A percentile compares a stretch with the other conserved stretches of the same genome.
These are phyloP conservation scores for Coniferiporia sulphurascens DNA, from an alignment of 1,284 basidiomycete species.

Conservation along the genomic window DNA sequence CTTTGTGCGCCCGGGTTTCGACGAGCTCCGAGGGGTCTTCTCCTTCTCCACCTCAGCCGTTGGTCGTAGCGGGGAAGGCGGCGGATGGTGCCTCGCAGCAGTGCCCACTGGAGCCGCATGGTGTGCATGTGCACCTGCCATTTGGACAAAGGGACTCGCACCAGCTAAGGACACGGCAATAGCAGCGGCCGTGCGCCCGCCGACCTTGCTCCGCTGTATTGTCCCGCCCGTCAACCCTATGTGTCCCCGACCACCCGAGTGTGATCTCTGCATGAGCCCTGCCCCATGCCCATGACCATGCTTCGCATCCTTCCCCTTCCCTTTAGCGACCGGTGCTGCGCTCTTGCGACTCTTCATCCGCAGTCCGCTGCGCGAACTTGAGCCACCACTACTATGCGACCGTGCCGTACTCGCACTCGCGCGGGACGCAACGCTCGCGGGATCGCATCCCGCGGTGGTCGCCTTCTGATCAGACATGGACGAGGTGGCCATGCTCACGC, in stretches of 20 bases:
- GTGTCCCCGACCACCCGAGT: neutral
- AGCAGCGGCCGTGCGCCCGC: too few species aligned
- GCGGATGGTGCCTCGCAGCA: neutral
- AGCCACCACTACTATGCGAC: slow-evolving; percentile 5
- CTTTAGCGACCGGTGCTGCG: neutral
- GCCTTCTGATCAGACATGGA: neutral
- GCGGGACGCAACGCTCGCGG: slow-evolving; percentile 4
- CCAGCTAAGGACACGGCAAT: neutral
- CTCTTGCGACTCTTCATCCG: slow-evolving; percentile 10
- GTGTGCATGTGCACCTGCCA: neutral
- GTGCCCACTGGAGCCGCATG: neutral
- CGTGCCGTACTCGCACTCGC: neutral
- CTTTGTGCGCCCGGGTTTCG: neutral
- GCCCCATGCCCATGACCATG: neutral
- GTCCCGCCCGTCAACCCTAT: slow-evolving; percentile 6
- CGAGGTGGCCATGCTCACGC: neutral
- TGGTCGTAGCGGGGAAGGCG: neutral
- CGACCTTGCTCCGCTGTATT: slow-evolving; percentile 14
- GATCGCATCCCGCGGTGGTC: neutral
- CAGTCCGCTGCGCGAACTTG: slow-evolving; percentile 6
- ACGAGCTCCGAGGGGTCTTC: neutral
- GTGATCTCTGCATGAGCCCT: slow-evolving; percentile 1
- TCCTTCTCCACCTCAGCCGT: neutral
- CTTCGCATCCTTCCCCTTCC: neutral
- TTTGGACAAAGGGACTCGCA: neutral